Conservation (phyloP, 2,329 filamentous ascomycete species). For the Penicillium brevicompactum region DNA sequence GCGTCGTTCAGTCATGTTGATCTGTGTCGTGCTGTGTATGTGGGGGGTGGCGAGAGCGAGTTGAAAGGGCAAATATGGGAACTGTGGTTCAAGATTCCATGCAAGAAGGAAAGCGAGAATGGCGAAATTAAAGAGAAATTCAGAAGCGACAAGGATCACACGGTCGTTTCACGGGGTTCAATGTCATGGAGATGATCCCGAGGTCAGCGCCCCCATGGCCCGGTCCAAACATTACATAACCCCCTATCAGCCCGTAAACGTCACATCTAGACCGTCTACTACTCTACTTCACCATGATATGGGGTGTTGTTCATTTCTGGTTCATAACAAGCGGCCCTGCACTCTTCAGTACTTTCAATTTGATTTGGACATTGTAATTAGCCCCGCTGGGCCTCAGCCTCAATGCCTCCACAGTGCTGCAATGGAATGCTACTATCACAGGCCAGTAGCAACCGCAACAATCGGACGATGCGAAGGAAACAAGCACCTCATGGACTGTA, state of each 20-base stretch:
- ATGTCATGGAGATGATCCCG: slow-evolving; percentile 15
- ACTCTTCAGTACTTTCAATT: background rate
- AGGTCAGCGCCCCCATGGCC: slow-evolving; percentile 17
- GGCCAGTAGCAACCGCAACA: too few relatives aligned
- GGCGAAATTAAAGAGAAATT: slow-evolving; percentile 6
- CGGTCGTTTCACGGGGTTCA: slow-evolving; percentile 20
- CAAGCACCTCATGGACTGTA: too few relatives aligned
- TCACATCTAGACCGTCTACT: background rate
- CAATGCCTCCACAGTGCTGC: too few relatives aligned
- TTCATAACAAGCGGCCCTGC: background rate
- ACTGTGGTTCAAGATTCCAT: slow-evolving; percentile 15
- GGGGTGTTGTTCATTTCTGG: background rate
- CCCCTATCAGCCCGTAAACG: slow-evolving; percentile 3
- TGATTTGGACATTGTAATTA: too few relatives aligned
- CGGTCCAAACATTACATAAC: slow-evolving; percentile 26
- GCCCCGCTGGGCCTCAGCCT: too few relatives aligned
- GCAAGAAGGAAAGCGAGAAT: slow-evolving; percentile 14
- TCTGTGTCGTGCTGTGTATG: slow-evolving; percentile 9
- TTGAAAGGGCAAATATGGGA: slow-evolving; percentile 11
- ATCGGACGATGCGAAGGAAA: too few relatives aligned
- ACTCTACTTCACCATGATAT: background rate
- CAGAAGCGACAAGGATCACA: slow-evolving; percentile 13
- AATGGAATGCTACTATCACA: too few relatives aligned
- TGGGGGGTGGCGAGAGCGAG: slow-evolving; percentile 13
- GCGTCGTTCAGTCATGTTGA: slow-evolving; percentile 26